Conservation (phyloP, 495 filamentous ascomycete species). For the Astrocystis sublimbata region DNA sequence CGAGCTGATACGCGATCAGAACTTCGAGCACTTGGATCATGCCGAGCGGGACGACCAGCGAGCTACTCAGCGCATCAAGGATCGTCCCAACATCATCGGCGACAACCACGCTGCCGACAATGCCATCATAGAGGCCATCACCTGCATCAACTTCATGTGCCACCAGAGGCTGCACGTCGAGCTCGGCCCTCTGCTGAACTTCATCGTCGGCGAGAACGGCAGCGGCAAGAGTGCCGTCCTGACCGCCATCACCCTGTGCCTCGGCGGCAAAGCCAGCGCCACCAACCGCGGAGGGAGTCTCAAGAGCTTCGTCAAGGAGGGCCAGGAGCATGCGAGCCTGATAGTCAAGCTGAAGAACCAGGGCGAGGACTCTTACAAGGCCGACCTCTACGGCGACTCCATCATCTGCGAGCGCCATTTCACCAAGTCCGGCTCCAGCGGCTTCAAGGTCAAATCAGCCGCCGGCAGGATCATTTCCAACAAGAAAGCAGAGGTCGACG, state of each 20-base stretch:
- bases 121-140: slow-evolving; percentile 79
- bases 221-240: slow-evolving; percentile 98
- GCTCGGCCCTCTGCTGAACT: slow-evolving; percentile 92
- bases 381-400: slow-evolving; percentile 77
- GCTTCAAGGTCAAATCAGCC: slow-evolving; percentile 82
- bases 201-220: slow-evolving; percentile 95
- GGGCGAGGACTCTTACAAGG: slow-evolving; percentile 78
- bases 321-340: slow-evolving; percentile 58
- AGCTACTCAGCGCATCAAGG: slow-evolving; percentile 70
- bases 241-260: slow-evolving; percentile 90
- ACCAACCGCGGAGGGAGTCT: slow-evolving; percentile 94
- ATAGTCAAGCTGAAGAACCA: slow-evolving; percentile 87
- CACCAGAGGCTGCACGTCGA: slow-evolving; percentile 76
- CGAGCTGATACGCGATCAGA: slow-evolving; percentile 52
- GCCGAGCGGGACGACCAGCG: slow-evolving; percentile 62
- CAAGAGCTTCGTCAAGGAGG: slow-evolving; percentile 91
- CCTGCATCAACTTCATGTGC: slow-evolving; percentile 94
- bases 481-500: slow-evolving; percentile 86
- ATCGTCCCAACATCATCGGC: slow-evolving; percentile 52
- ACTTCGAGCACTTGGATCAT: slow-evolving; percentile 54
- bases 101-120: slow-evolving; percentile 78
- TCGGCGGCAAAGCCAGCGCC: slow-evolving; percentile 89
- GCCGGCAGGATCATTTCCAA: slow-evolving; percentile 72
- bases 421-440: slow-evolving; percentile 68
- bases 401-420: slow-evolving; percentile 93